Percentiles rank a stretch among this genome's conserved stretches.
phyloP scores from a whole-genome alignment of 306 rosid genomes.

The Cicer bijugum region DNA sequence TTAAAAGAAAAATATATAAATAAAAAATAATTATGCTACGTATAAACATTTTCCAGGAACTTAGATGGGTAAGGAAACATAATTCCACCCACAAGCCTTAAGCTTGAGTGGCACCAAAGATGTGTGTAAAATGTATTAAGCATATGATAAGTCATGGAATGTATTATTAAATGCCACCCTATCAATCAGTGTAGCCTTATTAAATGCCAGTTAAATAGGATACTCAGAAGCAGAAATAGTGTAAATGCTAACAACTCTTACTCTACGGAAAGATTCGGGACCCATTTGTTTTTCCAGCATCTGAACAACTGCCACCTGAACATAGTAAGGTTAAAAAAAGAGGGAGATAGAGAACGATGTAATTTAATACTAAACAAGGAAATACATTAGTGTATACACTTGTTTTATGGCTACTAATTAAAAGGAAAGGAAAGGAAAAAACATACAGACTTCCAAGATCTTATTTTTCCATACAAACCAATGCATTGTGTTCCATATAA shows the following conservation, averaged over 20 bases:
- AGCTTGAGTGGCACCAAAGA: no score
- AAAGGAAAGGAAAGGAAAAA: conserved; percentile 10
- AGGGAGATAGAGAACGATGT: not conserved
- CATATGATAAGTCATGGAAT: not conserved
- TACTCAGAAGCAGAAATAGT: conserved; percentile 1
- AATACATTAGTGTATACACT: not conserved
- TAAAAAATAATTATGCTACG: no score
- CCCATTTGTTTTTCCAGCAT: conserved; percentile 99
- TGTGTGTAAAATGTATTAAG: no score
- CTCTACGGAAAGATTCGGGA: conserved; percentile 94
- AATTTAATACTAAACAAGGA: conserved; percentile 23
- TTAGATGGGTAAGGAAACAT: not conserved
- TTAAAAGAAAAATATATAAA: not conserved
- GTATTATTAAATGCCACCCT: not conserved
- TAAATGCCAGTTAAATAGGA: conserved; percentile 17
- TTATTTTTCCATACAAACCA: conserved; percentile 85
- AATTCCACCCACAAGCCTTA: not conserved
- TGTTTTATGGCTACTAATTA: not conserved
- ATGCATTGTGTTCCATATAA: conserved; percentile 90
- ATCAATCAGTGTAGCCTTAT: not conserved
- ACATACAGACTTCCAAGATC: conserved; percentile 98
- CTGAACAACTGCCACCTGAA: conserved; percentile 93
- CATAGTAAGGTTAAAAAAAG: not conserved
- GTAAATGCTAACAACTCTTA: conserved; percentile 50
- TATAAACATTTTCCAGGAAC: not conserved